Evolutionary conservation across 2,329 filamentous ascomycete genomes (phyloP).

Genomic region (Leptosphaerulina australis): DNA sequence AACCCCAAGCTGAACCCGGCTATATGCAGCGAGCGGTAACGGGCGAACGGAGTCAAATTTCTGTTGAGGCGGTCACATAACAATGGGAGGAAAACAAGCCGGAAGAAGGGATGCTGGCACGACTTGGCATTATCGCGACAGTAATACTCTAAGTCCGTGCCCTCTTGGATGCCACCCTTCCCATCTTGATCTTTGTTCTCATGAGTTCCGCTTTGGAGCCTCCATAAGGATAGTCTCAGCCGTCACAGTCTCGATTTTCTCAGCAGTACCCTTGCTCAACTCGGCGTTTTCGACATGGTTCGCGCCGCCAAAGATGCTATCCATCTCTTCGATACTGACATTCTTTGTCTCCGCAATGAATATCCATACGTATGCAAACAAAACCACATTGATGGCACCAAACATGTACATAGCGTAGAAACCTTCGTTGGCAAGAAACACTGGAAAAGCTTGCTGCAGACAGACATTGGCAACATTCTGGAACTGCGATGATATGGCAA

Average conservation of each 20-base stretch:
- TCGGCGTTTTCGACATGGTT: conserved; percentile 6
- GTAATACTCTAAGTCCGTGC: background rate
- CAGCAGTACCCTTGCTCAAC: background rate
- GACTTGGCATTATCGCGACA: background rate
- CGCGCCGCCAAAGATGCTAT: background rate
- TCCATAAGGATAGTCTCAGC: background rate
- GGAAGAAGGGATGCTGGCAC: background rate
- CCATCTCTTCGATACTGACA: conserved; percentile 2
- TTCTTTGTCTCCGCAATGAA: conserved; percentile 6
- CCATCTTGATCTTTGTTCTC: background rate
- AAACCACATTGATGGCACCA: background rate
- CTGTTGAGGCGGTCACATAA: background rate
- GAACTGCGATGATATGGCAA: conserved; percentile 4
- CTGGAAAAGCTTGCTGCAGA: conserved; percentile 5
- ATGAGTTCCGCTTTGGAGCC: background rate
- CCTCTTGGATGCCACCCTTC: too few relatives aligned
- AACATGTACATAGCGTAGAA: conserved; percentile 10
- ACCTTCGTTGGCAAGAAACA: background rate
- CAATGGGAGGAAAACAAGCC: background rate
- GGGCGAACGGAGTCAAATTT: background rate
- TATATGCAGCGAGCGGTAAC: background rate
- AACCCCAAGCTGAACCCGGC: background rate
- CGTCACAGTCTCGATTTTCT: background rate
- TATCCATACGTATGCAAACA: background rate
- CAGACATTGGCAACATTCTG: conserved; percentile 4